Evolutionary conservation across 1,284 basidiomycete species (phyloP).

Genomic region (Pulveroboletus sp.): DNA sequence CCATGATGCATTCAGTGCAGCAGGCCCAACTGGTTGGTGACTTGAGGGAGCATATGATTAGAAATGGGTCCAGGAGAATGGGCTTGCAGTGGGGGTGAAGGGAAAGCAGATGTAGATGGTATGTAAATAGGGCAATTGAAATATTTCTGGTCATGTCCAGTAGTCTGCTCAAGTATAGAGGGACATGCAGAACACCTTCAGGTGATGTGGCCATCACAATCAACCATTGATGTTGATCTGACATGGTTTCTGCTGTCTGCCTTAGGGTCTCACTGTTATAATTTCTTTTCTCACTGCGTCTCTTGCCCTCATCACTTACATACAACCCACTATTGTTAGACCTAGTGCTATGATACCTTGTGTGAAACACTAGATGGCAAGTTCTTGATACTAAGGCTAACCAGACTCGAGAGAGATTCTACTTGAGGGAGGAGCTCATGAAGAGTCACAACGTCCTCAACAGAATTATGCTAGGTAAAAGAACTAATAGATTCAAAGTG

Average conservation of each 20-base stretch:
- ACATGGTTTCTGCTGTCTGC: slow-evolving; percentile 24
- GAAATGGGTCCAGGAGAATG: slow-evolving; percentile 51
- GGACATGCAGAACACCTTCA: slow-evolving; percentile 34
- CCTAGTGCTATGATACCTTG: too few relatives aligned
- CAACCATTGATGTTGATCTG: slow-evolving; percentile 29
- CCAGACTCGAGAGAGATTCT: too few relatives aligned
- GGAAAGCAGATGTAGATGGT: slow-evolving; percentile 57
- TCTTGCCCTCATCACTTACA: too few relatives aligned
- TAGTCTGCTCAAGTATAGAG: slow-evolving; percentile 33
- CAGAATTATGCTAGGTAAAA: too few relatives aligned
- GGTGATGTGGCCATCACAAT: slow-evolving; percentile 35
- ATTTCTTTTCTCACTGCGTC: too few relatives aligned
- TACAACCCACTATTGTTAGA: too few relatives aligned
- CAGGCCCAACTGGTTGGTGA: slow-evolving; percentile 51
- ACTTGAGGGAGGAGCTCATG: too few relatives aligned
- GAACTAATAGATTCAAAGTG: too few relatives aligned
- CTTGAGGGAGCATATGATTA: slow-evolving; percentile 44
- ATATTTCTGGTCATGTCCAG: slow-evolving; percentile 50
- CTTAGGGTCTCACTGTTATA: slow-evolving; percentile 35
- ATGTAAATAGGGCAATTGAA: slow-evolving; percentile 51
- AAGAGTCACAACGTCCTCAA: too few relatives aligned
- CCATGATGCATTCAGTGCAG: too few relatives aligned
- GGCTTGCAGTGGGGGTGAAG: slow-evolving; percentile 44
- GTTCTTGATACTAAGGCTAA: too few relatives aligned
- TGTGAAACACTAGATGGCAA: too few relatives aligned